These are phyloP conservation scores for Podaxis mareebaensis DNA, from an alignment of 768 basidiomycete species.

Conservation along the genomic window DNA sequence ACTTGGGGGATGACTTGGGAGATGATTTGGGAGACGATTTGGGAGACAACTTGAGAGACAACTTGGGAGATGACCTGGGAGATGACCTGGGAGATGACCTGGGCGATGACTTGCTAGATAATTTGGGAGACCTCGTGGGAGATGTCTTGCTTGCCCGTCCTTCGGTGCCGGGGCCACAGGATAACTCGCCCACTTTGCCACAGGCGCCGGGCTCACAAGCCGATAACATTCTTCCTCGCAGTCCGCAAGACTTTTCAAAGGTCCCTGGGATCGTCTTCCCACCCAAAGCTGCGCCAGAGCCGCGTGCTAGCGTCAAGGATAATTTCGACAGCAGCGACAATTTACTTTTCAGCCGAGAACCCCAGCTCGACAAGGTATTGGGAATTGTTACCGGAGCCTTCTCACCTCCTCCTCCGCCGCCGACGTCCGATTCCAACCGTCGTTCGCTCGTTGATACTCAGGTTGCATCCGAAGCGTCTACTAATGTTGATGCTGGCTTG, in stretches of 20 bases:
- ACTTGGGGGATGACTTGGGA: too few relatives aligned
- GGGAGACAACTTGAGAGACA: too few relatives aligned
- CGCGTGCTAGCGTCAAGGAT: background rate
- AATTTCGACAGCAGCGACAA: background rate
- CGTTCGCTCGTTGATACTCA: background rate
- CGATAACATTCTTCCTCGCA: background rate
- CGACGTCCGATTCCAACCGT: background rate
- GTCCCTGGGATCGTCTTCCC: background rate
- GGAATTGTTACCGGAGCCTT: background rate
- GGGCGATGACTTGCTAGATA: too few relatives aligned
- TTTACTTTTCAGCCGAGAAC: background rate
- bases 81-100: too few relatives aligned
- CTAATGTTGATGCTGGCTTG: background rate
- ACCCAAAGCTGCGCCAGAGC: background rate
- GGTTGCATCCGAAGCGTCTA: background rate
- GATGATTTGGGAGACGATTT: too few relatives aligned
- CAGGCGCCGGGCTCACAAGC: background rate
- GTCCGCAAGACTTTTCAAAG: background rate
- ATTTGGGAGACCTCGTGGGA: background rate
- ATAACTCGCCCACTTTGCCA: background rate
- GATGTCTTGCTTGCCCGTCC: background rate
- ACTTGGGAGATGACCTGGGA: too few relatives aligned
- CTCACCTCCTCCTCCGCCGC: background rate
- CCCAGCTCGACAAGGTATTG: background rate
- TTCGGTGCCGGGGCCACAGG: background rate